A percentile compares a stretch with the other conserved stretches of the same genome.
These are phyloP conservation scores for Xylaria sp. DNA, from an alignment of 2,329 filamentous ascomycete species.

Conservation along the genomic window DNA sequence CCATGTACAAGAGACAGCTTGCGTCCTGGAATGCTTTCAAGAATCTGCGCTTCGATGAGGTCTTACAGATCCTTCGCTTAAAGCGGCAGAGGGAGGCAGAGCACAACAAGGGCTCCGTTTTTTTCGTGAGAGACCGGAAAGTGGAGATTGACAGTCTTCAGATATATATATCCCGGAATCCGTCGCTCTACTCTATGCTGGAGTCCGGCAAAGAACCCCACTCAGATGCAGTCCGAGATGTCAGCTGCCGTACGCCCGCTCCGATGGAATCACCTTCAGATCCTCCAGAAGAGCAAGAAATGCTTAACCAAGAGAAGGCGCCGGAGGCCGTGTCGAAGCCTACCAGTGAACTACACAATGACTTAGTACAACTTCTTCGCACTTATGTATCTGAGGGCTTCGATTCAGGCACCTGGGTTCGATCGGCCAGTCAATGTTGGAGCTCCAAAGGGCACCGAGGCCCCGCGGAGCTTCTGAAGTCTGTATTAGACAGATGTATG, in stretches of 20 bases:
- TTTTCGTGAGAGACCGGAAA: conserved; percentile 37
- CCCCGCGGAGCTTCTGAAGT: conserved; percentile 37
- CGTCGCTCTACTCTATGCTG: conserved; percentile 36
- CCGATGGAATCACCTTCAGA: conserved; percentile 19
- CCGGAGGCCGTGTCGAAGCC: conserved; percentile 2
- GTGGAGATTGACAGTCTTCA: conserved; percentile 37
- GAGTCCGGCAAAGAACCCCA: conserved; percentile 34
- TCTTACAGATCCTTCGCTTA: conserved; percentile 39
- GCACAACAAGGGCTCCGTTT: conserved; percentile 31
- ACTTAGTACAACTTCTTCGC: conserved; percentile 31
- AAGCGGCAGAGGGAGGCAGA: conserved; percentile 36
- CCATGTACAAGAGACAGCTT: conserved; percentile 41
- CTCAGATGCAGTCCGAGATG: conserved; percentile 37
- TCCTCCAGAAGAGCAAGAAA: conserved; percentile 9
- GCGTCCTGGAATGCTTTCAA: conserved; percentile 40
- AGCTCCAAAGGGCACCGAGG: conserved; percentile 33
- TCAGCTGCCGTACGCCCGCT: conserved; percentile 36
- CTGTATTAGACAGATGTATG: conserved; percentile 38
- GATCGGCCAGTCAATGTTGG: conserved; percentile 34
- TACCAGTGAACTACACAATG: conserved; percentile 17
- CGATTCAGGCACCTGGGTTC: conserved; percentile 32
- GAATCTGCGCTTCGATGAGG: conserved; percentile 39
- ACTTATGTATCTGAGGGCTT: conserved; percentile 33
- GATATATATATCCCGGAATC: conserved; percentile 40
- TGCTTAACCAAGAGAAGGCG: background rate